These are phyloP conservation scores for Cyclaneusma minus DNA, from an alignment of 2,329 filamentous ascomycete genomes.

Conservation along the genomic window DNA sequence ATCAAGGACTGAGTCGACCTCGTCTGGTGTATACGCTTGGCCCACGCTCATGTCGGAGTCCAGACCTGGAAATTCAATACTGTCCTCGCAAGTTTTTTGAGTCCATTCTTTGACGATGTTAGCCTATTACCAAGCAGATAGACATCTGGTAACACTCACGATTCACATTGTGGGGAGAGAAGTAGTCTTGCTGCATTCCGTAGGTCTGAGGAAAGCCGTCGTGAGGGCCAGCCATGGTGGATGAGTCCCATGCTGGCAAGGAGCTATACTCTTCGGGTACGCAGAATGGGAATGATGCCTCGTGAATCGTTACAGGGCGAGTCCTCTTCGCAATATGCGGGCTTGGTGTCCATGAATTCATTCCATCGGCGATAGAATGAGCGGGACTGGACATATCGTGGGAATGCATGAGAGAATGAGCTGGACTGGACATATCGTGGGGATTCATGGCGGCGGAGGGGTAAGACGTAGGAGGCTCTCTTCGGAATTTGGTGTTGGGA, in stretches of 20 bases:
- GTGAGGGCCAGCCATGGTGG: constrained; percentile 31
- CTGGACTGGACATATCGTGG: constrained; percentile 31
- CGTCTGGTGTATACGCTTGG: constrained; percentile 46
- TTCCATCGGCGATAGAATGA: constrained; percentile 27
- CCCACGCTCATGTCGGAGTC: constrained; percentile 44
- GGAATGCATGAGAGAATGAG: too few species aligned
- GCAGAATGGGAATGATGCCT: constrained; percentile 41
- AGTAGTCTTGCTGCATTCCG: constrained; percentile 42
- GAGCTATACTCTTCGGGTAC: constrained; percentile 35
- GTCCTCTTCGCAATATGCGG: constrained; percentile 28
- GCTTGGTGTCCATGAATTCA: constrained; percentile 40
- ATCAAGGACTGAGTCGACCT: constrained; percentile 46
- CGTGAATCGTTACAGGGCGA: constrained; percentile 43
- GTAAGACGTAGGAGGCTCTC: constrained; percentile 27
- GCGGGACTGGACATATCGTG: constrained; percentile 37
- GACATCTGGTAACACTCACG: constrained; percentile 22
- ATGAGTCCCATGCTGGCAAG: constrained; percentile 41
- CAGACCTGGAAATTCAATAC: constrained; percentile 35
- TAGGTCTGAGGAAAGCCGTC: constrained; percentile 37
- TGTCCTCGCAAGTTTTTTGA: constrained; percentile 40
- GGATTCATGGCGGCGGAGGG: constrained; percentile 34
- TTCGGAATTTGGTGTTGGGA: constrained; percentile 30
- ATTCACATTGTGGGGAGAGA: constrained; percentile 30
- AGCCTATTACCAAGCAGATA: constrained; percentile 6
- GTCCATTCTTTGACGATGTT: constrained; percentile 28